Evolutionary conservation across 2,329 filamentous ascomycete genomes (phyloP).

Genomic region (Aphanoascus verrucosus): DNA sequence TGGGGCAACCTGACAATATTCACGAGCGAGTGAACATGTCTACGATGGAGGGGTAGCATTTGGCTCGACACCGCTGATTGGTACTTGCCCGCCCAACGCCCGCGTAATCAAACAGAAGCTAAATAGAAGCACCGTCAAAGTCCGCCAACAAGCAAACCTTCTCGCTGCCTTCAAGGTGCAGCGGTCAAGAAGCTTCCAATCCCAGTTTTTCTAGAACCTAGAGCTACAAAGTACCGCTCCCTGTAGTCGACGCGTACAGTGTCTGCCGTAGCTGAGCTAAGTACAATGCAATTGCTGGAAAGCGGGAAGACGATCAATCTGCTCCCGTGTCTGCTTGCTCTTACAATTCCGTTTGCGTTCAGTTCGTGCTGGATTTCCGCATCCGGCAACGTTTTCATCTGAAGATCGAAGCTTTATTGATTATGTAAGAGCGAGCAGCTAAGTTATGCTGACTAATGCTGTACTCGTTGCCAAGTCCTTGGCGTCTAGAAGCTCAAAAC

Average conservation of each 20-base stretch:
- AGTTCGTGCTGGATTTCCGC: no score
- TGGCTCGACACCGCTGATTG: background rate
- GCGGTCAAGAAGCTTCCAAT: background rate
- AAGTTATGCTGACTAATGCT: no score
- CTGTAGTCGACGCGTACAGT: no score
- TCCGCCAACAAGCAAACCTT: background rate
- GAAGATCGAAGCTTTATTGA: no score
- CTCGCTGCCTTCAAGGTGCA: background rate
- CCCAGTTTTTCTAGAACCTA: conserved; percentile 2
- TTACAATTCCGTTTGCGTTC: no score
- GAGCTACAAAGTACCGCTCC: conserved; percentile 1
- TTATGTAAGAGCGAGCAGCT: no score
- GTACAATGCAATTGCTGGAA: no score
- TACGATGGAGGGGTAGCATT: conserved; percentile 11
- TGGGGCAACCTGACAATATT: conserved; percentile 4
- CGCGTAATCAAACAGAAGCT: conserved; percentile 1
- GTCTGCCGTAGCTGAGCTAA: no score
- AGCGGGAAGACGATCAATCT: background rate
- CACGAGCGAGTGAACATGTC: conserved; percentile 9
- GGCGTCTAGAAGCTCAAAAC: no score
- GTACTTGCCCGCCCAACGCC: background rate
- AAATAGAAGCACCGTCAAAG: background rate
- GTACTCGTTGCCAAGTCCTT: no score
- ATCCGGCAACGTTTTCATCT: no score
- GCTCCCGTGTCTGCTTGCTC: no score